A percentile compares a stretch with the other conserved stretches of the same genome.
These are phyloP conservation scores for Quercus lobata DNA, from an alignment of 331 rosid genomes.

Conservation along the genomic window DNA sequence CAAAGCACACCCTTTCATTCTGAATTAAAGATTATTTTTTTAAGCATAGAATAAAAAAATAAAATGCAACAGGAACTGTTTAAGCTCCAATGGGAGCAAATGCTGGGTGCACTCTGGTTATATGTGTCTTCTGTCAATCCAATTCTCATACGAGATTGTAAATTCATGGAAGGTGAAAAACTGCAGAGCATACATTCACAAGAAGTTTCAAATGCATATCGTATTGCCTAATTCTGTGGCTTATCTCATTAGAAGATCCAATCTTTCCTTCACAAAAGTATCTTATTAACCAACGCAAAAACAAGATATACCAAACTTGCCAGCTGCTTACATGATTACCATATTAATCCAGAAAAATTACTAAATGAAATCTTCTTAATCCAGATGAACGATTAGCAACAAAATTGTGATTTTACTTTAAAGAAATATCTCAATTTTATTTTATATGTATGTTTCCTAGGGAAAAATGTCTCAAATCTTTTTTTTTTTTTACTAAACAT, in stretches of 20 bases:
- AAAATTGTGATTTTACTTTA: not conserved
- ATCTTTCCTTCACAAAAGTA: not conserved
- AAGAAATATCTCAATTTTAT: not conserved
- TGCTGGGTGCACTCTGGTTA: too few species aligned
- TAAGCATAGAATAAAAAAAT: too few species aligned
- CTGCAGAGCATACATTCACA: too few species aligned
- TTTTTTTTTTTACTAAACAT: not conserved
- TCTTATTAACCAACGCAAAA: not conserved
- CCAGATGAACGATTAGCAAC: not conserved
- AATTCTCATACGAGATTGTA: not conserved
- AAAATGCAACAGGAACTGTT: too few species aligned
- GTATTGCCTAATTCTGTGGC: not conserved
- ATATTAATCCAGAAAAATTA: not conserved
- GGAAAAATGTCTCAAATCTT: not conserved
- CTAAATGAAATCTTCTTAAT: not conserved
- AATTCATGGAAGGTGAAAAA: not conserved
- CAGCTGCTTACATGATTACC: not conserved
- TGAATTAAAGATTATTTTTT: too few species aligned
- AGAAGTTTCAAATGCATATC: not conserved
- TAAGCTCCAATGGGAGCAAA: too few species aligned
- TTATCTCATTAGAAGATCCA: not conserved
- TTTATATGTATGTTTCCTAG: not conserved
- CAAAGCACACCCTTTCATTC: too few species aligned
- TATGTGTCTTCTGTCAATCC: too few species aligned
- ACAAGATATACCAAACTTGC: not conserved